Percentiles rank a stretch among this genome's conserved stretches.
Evolutionary conservation across 164 flowering plant species (phyloP).

Genomic region (Macadamia tetraphylla): DNA sequence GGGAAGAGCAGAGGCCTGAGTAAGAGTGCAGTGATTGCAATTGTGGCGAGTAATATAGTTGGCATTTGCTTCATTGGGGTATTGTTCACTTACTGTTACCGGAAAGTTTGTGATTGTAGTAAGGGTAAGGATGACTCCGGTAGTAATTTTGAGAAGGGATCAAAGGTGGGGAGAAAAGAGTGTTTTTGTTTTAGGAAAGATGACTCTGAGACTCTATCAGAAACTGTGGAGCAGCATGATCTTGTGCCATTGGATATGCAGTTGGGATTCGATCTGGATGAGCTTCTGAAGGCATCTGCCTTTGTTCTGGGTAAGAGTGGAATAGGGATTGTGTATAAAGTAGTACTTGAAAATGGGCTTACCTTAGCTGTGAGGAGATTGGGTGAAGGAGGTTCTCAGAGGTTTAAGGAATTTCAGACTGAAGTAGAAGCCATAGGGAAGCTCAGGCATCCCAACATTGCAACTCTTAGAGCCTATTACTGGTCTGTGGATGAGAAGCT

Average conservation of each 20-base stretch:
- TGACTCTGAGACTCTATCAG: constrained; percentile 68
- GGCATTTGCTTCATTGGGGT: constrained; percentile 75
- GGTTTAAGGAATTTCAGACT: constrained; percentile 82
- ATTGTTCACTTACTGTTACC: constrained; percentile 68
- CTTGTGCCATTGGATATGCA: constrained; percentile 72
- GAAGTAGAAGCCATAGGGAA: constrained; percentile 94
- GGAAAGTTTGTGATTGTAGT: constrained; percentile 39
- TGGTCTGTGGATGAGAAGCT: constrained; percentile 98
- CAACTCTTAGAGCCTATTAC: constrained; percentile 81
- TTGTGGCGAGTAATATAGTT: constrained; percentile 59
- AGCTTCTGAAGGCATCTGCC: constrained; percentile 87
- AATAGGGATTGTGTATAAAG: constrained; percentile 90
- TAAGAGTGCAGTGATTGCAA: constrained; percentile 49
- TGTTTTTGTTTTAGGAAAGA: constrained; percentile 77
- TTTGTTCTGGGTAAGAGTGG: constrained; percentile 94
- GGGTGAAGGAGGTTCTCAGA: constrained; percentile 93
- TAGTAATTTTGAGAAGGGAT: constrained; percentile 32
- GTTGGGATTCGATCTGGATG: constrained; percentile 79
- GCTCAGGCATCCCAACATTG: constrained; percentile 78
- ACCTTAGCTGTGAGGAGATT: constrained; percentile 88
- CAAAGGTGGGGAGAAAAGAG: constrained; percentile 36
- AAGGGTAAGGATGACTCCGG: constrained; percentile 34
- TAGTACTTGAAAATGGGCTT: constrained; percentile 84
- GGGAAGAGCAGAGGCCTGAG: constrained; percentile 49
- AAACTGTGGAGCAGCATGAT: constrained; percentile 69